Evolutionary conservation across 768 basidiomycete species (phyloP).

Genomic region (Rhizopogon roseolus): DNA sequence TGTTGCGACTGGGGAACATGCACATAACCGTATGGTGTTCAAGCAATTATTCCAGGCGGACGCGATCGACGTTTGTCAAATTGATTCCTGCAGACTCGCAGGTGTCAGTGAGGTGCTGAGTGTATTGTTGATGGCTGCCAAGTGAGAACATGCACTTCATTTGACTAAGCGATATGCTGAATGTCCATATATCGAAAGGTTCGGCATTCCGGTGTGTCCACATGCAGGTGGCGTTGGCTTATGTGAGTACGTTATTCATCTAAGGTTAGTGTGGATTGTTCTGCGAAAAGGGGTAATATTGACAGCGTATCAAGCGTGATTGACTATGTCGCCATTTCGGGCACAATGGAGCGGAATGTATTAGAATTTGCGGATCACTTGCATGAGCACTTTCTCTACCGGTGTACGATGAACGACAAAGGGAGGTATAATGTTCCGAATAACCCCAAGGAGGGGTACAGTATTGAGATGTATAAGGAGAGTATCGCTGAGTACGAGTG

Average conservation of each 20-base stretch:
- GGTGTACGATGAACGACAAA: slow-evolving; percentile 78
- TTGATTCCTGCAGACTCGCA: slow-evolving; percentile 90
- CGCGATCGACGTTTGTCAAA: slow-evolving; percentile 93
- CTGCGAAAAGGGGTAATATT: not conserved
- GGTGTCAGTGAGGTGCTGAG: slow-evolving; percentile 93
- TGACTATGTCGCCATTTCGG: slow-evolving; percentile 90
- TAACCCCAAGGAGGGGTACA: slow-evolving; percentile 77
- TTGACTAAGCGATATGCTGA: not conserved
- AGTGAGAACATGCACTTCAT: slow-evolving; percentile 37
- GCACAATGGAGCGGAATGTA: slow-evolving; percentile 91
- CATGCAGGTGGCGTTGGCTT: slow-evolving; percentile 94
- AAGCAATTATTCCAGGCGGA: slow-evolving; percentile 89
- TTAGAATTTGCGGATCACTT: slow-evolving; percentile 89
- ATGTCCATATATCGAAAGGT: slow-evolving; percentile 37
- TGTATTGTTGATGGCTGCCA: slow-evolving; percentile 86
- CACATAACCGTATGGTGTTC: slow-evolving; percentile 93
- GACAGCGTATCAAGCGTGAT: slow-evolving; percentile 54
- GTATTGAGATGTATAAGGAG: slow-evolving; percentile 83
- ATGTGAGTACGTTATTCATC: slow-evolving; percentile 87
- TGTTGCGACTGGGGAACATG: slow-evolving; percentile 93
- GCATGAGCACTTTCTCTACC: slow-evolving; percentile 89
- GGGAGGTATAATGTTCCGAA: slow-evolving; percentile 87
- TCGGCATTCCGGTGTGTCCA: slow-evolving; percentile 83
- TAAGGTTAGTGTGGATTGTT: slow-evolving; percentile 42
- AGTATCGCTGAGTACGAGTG: slow-evolving; percentile 83